Evolutionary conservation across 768 basidiomycete genomes (phyloP).

Genomic region (Lactarius tabidus): DNA sequence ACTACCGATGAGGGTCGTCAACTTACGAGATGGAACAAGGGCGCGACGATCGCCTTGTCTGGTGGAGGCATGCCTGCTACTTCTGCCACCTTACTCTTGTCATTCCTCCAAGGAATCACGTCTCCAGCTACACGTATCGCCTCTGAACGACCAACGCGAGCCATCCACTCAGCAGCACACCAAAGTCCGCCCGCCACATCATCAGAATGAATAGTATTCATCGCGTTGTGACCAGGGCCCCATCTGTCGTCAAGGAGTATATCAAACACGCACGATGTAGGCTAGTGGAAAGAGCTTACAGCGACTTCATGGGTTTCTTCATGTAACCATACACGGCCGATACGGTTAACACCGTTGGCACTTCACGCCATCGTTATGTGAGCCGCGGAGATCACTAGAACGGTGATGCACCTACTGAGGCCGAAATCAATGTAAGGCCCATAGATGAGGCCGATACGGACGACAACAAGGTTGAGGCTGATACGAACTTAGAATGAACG

Average conservation of each 20-base stretch:
- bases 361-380: conserved; percentile 35
- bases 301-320: conserved; percentile 80
- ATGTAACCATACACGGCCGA: conserved; percentile 78
- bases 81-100: conserved; percentile 62
- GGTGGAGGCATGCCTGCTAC: conserved; percentile 58
- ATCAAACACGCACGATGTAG: not conserved
- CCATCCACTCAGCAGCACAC: conserved; percentile 77
- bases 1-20: not conserved
- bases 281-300: conserved; percentile 45
- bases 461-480: conserved; percentile 76
- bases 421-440: conserved; percentile 78
- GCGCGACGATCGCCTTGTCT: conserved; percentile 57
- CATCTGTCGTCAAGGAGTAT: conserved; percentile 44
- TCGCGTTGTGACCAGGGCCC: conserved; percentile 73
- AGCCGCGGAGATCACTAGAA: not conserved
- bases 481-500: not conserved
- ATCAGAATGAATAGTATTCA: conserved; percentile 71
- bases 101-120: conserved; percentile 60
- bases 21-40: conserved; percentile 77
- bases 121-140: conserved; percentile 67
- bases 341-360: conserved; percentile 67
- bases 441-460: conserved; percentile 72
- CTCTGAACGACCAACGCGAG: conserved; percentile 53
- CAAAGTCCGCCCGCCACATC: conserved; percentile 77
- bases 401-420: conserved; percentile 22